These are phyloP conservation scores for Myrmaecium sp. DNA, from an alignment of 2,329 filamentous ascomycete genomes.

Conservation along the genomic window DNA sequence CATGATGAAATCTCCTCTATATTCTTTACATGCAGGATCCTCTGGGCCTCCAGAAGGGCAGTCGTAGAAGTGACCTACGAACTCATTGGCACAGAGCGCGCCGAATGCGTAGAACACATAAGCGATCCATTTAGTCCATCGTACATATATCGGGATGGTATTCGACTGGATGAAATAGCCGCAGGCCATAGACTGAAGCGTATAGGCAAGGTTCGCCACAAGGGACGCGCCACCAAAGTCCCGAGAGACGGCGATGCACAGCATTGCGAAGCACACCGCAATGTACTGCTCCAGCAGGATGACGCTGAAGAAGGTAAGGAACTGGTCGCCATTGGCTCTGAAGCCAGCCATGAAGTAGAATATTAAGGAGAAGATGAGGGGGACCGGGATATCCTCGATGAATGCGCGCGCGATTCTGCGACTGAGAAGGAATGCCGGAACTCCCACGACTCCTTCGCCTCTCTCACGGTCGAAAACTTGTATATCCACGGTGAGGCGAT, in stretches of 20 bases:
- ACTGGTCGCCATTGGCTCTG: constrained; percentile 42
- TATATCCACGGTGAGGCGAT: constrained; percentile 58
- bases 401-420: constrained; percentile 50
- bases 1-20: constrained; percentile 54
- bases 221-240: constrained; percentile 55
- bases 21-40: constrained; percentile 50
- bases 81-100: constrained; percentile 56
- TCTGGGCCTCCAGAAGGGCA: constrained; percentile 48
- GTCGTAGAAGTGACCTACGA: constrained; percentile 53
- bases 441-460: constrained; percentile 53
- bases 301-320: constrained; percentile 56
- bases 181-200: constrained; percentile 56
- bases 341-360: constrained; percentile 70
- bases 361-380: constrained; percentile 51
- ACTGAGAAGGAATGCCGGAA: constrained; percentile 53
- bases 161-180: constrained; percentile 62
- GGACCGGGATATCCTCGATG: constrained; percentile 57
- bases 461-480: constrained; percentile 60
- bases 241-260: constrained; percentile 47
- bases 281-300: constrained; percentile 57
- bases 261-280: constrained; percentile 52
- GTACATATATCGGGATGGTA: constrained; percentile 58
- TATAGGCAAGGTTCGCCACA: constrained; percentile 56
- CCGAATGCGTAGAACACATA: constrained; percentile 56
- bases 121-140: constrained; percentile 56